Evolutionary conservation across 2,329 filamentous ascomycete genomes (phyloP).

Genomic region (Fusarium robinianum): DNA sequence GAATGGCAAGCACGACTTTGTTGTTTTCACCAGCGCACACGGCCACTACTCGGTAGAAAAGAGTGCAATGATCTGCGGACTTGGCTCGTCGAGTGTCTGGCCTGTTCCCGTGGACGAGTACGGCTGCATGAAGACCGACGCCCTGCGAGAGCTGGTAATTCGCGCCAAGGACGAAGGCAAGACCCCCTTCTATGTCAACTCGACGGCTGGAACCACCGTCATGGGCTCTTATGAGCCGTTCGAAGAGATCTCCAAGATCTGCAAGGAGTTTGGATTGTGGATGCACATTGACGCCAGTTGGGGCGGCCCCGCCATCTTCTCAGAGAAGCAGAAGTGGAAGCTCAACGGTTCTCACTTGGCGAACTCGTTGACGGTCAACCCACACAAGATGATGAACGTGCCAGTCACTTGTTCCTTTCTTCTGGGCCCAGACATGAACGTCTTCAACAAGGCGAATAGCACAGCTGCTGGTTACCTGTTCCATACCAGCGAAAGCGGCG

Average conservation of each 20-base stretch:
- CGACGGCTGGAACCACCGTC: constrained; percentile 93
- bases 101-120: constrained; percentile 71
- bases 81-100: constrained; percentile 76
- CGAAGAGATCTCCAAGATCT: constrained; percentile 69
- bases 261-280: constrained; percentile 76
- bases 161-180: constrained; percentile 68
- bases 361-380: constrained; percentile 84
- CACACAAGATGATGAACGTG: constrained; percentile 96
- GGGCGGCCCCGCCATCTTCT: constrained; percentile 86
- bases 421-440: constrained; percentile 72
- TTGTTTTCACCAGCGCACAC: constrained; percentile 85
- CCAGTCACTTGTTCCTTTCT: constrained; percentile 92
- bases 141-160: constrained; percentile 65
- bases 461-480: constrained; percentile 86
- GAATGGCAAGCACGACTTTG: constrained; percentile 68
- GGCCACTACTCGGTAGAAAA: constrained; percentile 96
- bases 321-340: constrained; percentile 63
- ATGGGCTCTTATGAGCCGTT: constrained; percentile 88
- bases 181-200: constrained; percentile 92
- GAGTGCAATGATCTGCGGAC: constrained; percentile 85
- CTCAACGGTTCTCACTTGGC: constrained; percentile 74
- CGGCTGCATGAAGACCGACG: constrained; percentile 72
- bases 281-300: constrained; percentile 91
- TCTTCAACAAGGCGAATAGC: constrained; percentile 84
- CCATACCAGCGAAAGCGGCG: constrained; percentile 60